Evolutionary conservation across 371 early-diverging fungal species (phyloP).

Genomic region (Rhizopus sp.): DNA sequence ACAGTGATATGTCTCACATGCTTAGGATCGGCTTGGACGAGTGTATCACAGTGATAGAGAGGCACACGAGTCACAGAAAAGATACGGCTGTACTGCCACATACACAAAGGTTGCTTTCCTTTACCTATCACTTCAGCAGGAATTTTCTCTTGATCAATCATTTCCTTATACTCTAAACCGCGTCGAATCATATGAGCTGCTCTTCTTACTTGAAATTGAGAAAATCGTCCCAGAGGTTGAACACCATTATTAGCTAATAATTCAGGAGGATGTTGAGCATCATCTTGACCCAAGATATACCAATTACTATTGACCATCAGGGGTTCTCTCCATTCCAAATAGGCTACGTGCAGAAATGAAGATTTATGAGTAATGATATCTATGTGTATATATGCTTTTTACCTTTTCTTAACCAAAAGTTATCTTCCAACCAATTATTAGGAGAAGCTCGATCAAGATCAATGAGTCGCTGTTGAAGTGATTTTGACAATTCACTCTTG

Average conservation of each 20-base stretch:
- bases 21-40: constrained; percentile 53
- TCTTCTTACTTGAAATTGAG: constrained; percentile 80
- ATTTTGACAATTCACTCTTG: constrained; percentile 27
- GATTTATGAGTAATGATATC: neutral
- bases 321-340: constrained; percentile 89
- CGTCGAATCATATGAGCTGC: constrained; percentile 81
- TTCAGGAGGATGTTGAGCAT: constrained; percentile 66
- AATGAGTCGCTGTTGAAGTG: constrained; percentile 59
- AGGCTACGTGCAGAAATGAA: constrained; percentile 68
- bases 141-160: constrained; percentile 60
- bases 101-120: constrained; percentile 63
- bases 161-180: constrained; percentile 73
- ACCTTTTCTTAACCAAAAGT: constrained; percentile 81
- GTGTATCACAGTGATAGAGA: constrained; percentile 63
- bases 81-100: constrained; percentile 83
- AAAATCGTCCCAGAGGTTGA: constrained; percentile 51
- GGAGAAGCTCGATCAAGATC: constrained; percentile 64
- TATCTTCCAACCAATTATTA: constrained; percentile 87
- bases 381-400: neutral
- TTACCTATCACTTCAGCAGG: constrained; percentile 56
- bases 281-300: constrained; percentile 74
- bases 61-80: constrained; percentile 86
- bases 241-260: constrained; percentile 34
- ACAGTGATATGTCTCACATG: constrained; percentile 71
- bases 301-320: constrained; percentile 89